Percentiles rank a stretch among this genome's conserved stretches.
Evolutionary conservation across 2,329 filamentous ascomycete species (phyloP).

Genomic region (Botrytis cinerea): DNA sequence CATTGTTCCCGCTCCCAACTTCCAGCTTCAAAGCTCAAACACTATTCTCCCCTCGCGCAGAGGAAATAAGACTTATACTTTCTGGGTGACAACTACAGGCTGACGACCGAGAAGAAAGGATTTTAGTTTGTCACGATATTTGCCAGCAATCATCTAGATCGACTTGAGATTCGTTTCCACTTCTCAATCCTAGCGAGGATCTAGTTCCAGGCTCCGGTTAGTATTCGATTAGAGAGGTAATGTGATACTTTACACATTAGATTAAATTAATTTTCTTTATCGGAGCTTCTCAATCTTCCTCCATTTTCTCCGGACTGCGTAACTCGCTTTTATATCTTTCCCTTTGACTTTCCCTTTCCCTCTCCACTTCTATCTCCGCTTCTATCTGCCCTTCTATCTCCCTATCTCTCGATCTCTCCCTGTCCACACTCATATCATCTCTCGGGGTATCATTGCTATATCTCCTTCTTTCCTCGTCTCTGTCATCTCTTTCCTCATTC

Average conservation of each 20-base stretch:
- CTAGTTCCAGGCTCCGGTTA: background rate
- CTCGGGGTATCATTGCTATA: conserved; percentile 36
- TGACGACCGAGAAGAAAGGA: background rate
- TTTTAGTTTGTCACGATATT: background rate
- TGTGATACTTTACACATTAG: background rate
- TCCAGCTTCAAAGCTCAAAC: background rate
- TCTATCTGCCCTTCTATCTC: background rate
- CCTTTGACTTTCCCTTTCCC: background rate
- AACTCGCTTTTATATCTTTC: conserved; percentile 21
- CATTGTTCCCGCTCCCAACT: too few species aligned
- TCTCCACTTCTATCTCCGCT: background rate
- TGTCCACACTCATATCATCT: conserved; percentile 31
- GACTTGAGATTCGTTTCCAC: background rate
- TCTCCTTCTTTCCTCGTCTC: conserved; percentile 27
- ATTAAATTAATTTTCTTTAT: background rate
- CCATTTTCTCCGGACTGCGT: conserved; percentile 27
- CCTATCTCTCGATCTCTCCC: conserved; percentile 16
- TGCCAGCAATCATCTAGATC: background rate
- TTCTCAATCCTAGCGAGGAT: too few species aligned
- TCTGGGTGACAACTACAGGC: background rate
- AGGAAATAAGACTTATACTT: background rate
- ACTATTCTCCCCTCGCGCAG: background rate
- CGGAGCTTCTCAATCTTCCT: conserved; percentile 27
- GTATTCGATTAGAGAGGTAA: too few species aligned
- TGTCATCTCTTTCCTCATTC: conserved; percentile 23